These are phyloP conservation scores for Xylaria digitata DNA, from an alignment of 2,329 filamentous ascomycete species.

Conservation along the genomic window DNA sequence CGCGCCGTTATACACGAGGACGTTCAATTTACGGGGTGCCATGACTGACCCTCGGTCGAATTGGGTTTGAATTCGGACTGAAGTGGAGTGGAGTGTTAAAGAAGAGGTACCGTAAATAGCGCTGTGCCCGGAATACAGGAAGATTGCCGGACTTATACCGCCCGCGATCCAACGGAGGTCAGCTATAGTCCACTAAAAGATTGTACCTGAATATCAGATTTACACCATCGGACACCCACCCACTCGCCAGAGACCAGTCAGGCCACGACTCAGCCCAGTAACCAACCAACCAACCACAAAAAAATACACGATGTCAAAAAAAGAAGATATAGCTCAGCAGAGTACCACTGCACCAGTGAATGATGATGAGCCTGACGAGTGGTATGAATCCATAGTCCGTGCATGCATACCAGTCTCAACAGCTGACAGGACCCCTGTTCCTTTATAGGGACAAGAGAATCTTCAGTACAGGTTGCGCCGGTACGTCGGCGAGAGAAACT, in stretches of 20 bases:
- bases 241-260: slow-evolving; percentile 1
- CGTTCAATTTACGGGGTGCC: slow-evolving; percentile 80
- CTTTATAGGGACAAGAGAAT: slow-evolving; percentile 90
- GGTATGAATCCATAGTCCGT: slow-evolving; percentile 69
- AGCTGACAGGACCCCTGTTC: slow-evolving; percentile 26
- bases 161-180: slow-evolving; percentile 9
- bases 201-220: neutral
- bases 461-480: slow-evolving; percentile 93
- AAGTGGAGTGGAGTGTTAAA: slow-evolving; percentile 10
- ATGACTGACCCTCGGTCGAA: slow-evolving; percentile 55
- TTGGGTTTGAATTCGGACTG: slow-evolving; percentile 10
- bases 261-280: neutral
- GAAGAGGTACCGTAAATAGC: slow-evolving; percentile 9
- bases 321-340: slow-evolving; percentile 59
- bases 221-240: slow-evolving; percentile 13
- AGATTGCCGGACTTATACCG: slow-evolving; percentile 29
- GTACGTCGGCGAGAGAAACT: slow-evolving; percentile 59
- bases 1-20: slow-evolving; percentile 93
- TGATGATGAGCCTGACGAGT: slow-evolving; percentile 94
- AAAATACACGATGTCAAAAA: slow-evolving; percentile 63
- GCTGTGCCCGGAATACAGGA: slow-evolving; percentile 13
- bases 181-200: slow-evolving; percentile 26
- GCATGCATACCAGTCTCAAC: slow-evolving; percentile 6
- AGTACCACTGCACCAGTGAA: slow-evolving; percentile 59
- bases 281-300: neutral